Evolutionary conservation across 805 yeast genomes (phyloP).

Genomic region (Kuraishia ogatae): DNA sequence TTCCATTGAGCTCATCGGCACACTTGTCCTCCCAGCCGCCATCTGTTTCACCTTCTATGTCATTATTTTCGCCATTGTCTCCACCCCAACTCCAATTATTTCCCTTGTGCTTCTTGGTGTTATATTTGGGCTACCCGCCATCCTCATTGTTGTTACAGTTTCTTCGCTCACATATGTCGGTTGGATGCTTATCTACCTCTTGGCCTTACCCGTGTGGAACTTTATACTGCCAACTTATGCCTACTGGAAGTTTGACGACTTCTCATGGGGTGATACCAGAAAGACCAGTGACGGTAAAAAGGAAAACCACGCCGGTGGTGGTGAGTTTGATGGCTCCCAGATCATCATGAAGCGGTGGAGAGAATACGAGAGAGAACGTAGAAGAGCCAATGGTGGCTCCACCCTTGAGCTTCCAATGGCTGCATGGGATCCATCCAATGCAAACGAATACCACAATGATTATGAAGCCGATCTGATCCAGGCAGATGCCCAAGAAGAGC

Average conservation of each 20-base stretch:
- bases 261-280: slow-evolving; percentile 95
- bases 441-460: background rate
- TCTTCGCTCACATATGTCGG: slow-evolving; percentile 61
- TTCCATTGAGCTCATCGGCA: slow-evolving; percentile 76
- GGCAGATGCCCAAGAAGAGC: background rate
- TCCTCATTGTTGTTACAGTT: slow-evolving; percentile 73
- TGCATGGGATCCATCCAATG: slow-evolving; percentile 3
- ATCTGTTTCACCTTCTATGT: slow-evolving; percentile 78
- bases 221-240: slow-evolving; percentile 81
- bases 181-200: slow-evolving; percentile 72
- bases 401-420: slow-evolving; percentile 2
- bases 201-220: slow-evolving; percentile 92
- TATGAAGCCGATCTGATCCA: background rate
- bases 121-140: slow-evolving; percentile 80
- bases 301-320: slow-evolving; percentile 59
- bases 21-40: slow-evolving; percentile 84
- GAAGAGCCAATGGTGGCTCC: background rate
- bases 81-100: slow-evolving; percentile 68
- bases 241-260: slow-evolving; percentile 93
- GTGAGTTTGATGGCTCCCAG: slow-evolving; percentile 85
- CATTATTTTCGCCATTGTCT: slow-evolving; percentile 57
- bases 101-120: slow-evolving; percentile 69
- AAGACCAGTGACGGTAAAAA: slow-evolving; percentile 64
- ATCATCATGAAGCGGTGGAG: slow-evolving; percentile 93
- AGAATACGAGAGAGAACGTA: slow-evolving; percentile 74